Conservation (phyloP, 345 rosid genomes). For the Adansonia digitata region DNA sequence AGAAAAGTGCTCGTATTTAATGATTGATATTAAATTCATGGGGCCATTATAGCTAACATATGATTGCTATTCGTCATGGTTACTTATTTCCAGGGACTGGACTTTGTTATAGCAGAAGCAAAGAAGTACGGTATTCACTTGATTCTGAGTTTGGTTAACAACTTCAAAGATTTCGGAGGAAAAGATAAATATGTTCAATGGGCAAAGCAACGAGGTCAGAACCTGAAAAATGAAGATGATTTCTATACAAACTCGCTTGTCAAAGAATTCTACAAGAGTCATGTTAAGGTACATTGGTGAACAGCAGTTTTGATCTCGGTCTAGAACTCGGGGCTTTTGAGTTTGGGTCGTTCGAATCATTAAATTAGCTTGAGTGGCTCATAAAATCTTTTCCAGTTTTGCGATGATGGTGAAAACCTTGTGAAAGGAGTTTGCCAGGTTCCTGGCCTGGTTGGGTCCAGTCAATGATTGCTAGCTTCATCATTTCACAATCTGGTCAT, state of each 20-base stretch:
- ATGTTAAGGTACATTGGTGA: slow-evolving; percentile 43
- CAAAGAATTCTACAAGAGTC: slow-evolving; percentile 57
- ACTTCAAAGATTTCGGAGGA: slow-evolving; percentile 62
- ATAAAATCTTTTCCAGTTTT: neutral
- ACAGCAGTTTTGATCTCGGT: slow-evolving; percentile 1
- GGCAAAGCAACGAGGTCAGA: slow-evolving; percentile 43
- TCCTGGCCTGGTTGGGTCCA: slow-evolving; percentile 5
- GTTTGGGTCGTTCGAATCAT: neutral
- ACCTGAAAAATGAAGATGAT: slow-evolving; percentile 42
- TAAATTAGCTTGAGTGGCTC: too few species aligned
- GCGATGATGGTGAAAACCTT: neutral
- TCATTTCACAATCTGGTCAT: too few species aligned
- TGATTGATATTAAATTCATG: neutral
- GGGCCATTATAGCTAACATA: neutral
- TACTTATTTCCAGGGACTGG: slow-evolving; percentile 51
- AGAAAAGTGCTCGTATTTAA: neutral
- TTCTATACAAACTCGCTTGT: slow-evolving; percentile 50
- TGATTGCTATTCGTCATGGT: neutral
- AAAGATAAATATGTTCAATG: slow-evolving; percentile 55
- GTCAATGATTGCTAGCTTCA: neutral
- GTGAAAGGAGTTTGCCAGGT: neutral
- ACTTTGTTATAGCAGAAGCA: slow-evolving; percentile 71
- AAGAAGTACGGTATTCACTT: slow-evolving; percentile 36
- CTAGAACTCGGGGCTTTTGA: neutral
- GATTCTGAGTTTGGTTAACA: slow-evolving; percentile 69